Base-by-base conservation (phyloP, 2,329 filamentous ascomycete species). In the Apiospora rasikravindrae region DNA sequence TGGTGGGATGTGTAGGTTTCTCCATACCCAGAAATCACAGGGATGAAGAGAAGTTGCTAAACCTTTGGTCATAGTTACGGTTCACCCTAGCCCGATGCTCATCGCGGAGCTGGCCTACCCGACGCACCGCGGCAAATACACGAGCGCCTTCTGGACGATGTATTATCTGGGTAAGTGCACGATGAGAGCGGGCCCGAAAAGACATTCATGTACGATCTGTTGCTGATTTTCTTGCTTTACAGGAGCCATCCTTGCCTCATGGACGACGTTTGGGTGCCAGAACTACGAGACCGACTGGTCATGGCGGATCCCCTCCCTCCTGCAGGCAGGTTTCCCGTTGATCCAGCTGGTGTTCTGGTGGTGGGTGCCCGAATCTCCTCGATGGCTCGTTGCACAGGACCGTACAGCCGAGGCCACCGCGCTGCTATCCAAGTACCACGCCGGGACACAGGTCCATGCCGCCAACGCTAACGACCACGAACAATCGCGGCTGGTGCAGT, bases 261-360 rank as follows among this genome's bases (percentile, higher is more conserved):
- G 76, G 76, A 42, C 66, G 10, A 76, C 73, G 0, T 77, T 73
- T 44, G 76, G 75, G 0, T 75, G 74, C 8, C 66, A 71, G 11
- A 66, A 49, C n/a, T 64, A 72, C 49, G 45, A 71, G 19, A 73
- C 70, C 70, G 67, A 67, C 4, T 76, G 73, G 70, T 69, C 71
- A 8, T 88, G 86, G 86, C 78, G 84, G 19, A 80, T 84, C n/a
- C 85, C 86, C 0, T 84, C 84, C 22, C 82, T 80, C 0, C 73
- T 87, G 2, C 85, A 87, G 77, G 83, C 84, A 76, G 70, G 83
- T 1, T 84, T 82, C 67, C 82, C 83, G 0, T 73, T 81, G 0
- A 76, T 83, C 0, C 77, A 86, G 0, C 71, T 85, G 4, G 69
- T 78, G 0, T 75, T 80, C 1, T 76, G 82, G 2, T 74, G 77